These are phyloP conservation scores for Haplosporangium sp. DNA, from an alignment of 371 early-diverging fungal genomes.

Conservation along the genomic window DNA sequence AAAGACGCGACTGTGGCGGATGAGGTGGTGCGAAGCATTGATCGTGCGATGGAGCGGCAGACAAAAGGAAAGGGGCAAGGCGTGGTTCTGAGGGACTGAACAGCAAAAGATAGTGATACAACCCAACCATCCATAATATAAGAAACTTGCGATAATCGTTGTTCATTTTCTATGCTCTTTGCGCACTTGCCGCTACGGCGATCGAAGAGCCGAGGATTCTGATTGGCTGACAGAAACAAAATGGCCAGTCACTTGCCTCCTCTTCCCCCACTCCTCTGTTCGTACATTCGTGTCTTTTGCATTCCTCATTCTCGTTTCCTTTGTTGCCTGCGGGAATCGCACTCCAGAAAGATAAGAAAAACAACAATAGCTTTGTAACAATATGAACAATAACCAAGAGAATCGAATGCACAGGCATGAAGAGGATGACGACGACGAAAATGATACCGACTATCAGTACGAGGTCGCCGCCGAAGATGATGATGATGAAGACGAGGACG, in stretches of 20 bases:
- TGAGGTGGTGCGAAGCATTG: conserved; percentile 19
- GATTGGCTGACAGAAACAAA: too few relatives aligned
- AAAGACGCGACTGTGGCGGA: conserved; percentile 30
- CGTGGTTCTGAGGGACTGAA: conserved; percentile 22
- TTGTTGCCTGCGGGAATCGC: too few relatives aligned
- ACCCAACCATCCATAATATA: background rate
- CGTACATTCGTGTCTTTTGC: too few relatives aligned
- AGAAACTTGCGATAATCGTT: too few relatives aligned
- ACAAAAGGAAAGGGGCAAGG: conserved; percentile 15
- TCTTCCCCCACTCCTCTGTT: too few relatives aligned
- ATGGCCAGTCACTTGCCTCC: too few relatives aligned
- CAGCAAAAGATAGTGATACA: background rate
- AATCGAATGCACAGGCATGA: too few relatives aligned
- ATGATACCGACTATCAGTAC: conserved; percentile 23
- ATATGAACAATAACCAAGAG: conserved; percentile 7
- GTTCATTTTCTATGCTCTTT: background rate
- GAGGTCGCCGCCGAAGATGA: conserved; percentile 21
- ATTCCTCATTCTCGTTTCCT: background rate
- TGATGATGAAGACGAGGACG: conserved; percentile 16
- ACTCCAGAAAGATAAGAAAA: background rate
- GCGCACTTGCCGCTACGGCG: too few relatives aligned
- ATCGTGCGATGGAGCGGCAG: conserved; percentile 37
- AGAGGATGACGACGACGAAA: conserved; percentile 10
- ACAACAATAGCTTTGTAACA: background rate
- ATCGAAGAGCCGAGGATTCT: too few relatives aligned